phyloP scores from a whole-genome alignment of 768 basidiomycete genomes.

The Terana coerulea region DNA sequence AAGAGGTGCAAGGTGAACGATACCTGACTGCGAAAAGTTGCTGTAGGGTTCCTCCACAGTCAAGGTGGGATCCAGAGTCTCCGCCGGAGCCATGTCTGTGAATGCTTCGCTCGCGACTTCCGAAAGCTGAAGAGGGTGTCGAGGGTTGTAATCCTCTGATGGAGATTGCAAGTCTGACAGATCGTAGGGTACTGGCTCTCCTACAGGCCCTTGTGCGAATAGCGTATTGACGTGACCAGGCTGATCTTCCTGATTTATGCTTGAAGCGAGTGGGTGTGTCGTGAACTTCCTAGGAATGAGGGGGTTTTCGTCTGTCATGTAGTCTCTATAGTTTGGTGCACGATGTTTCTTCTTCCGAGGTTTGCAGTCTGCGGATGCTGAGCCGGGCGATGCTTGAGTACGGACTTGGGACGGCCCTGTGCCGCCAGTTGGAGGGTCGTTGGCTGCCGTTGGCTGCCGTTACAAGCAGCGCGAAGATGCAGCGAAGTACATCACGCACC shows the following conservation, averaged over 20 bases:
- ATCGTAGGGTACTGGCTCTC: slow-evolving; percentile 12
- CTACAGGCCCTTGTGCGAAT: slow-evolving; percentile 11
- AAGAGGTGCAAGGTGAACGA: slow-evolving; percentile 25
- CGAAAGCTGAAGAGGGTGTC: slow-evolving; percentile 19
- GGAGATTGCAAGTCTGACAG: neutral
- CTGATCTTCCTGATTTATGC: neutral
- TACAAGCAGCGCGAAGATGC: neutral
- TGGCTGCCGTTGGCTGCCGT: neutral
- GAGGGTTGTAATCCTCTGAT: slow-evolving; percentile 12
- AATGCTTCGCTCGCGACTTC: slow-evolving; percentile 20
- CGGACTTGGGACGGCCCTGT: neutral
- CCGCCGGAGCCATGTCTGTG: slow-evolving; percentile 8
- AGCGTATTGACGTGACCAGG: slow-evolving; percentile 1
- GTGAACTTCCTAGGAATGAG: slow-evolving; percentile 18
- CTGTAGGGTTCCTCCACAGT: neutral
- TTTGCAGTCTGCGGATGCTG: neutral
- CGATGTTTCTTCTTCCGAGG: slow-evolving; percentile 3
- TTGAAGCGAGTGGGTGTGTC: neutral
- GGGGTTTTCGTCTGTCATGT: slow-evolving; percentile 14
- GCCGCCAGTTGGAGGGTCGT: neutral
- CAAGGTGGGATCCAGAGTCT: slow-evolving; percentile 4
- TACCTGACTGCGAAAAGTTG: slow-evolving; percentile 26
- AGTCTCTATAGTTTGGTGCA: slow-evolving; percentile 21
- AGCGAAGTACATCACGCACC: neutral
- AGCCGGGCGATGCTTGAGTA: neutral